Conservation (phyloP, 2,329 filamentous ascomycete genomes). For the Exophiala calicioides region DNA sequence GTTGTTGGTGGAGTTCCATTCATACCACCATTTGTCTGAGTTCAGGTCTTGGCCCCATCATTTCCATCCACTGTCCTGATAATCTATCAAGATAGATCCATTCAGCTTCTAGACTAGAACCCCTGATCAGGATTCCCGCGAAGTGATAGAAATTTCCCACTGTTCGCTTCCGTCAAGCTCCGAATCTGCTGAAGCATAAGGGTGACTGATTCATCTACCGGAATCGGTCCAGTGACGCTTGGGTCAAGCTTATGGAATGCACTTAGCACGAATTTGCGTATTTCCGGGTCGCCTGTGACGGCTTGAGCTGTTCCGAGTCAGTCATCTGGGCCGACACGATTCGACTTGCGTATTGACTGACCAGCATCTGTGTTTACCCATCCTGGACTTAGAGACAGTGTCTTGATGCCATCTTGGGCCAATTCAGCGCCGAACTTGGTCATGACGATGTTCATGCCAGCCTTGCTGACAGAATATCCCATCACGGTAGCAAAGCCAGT, state of each 20-base stretch:
- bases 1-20: conserved; percentile 23
- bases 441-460: conserved; percentile 43
- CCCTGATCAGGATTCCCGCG: conserved; percentile 27
- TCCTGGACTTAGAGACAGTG: conserved; percentile 39
- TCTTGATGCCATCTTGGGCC: conserved; percentile 37
- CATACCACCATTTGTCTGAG: conserved; percentile 24
- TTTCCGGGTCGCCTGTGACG: conserved; percentile 17
- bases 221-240: conserved; percentile 30
- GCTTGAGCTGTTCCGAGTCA: conserved; percentile 16
- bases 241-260: conserved; percentile 29
- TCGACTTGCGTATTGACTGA: conserved; percentile 13
- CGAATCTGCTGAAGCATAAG: conserved; percentile 33
- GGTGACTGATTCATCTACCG: conserved; percentile 33
- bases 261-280: conserved; percentile 29
- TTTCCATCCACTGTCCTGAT: conserved; percentile 8
- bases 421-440: conserved; percentile 45
- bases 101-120: conserved; percentile 17
- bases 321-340: conserved; percentile 10
- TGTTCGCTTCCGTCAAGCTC: conserved; percentile 27
- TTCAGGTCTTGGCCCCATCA: conserved; percentile 12
- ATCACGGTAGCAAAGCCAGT: conserved; percentile 20
- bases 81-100: conserved; percentile 12
- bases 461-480: conserved; percentile 44
- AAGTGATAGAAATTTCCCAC: conserved; percentile 32
- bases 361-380: conserved; percentile 33